These are phyloP conservation scores for Lactarius deliciosus DNA, from an alignment of 768 basidiomycete species.

Conservation along the genomic window DNA sequence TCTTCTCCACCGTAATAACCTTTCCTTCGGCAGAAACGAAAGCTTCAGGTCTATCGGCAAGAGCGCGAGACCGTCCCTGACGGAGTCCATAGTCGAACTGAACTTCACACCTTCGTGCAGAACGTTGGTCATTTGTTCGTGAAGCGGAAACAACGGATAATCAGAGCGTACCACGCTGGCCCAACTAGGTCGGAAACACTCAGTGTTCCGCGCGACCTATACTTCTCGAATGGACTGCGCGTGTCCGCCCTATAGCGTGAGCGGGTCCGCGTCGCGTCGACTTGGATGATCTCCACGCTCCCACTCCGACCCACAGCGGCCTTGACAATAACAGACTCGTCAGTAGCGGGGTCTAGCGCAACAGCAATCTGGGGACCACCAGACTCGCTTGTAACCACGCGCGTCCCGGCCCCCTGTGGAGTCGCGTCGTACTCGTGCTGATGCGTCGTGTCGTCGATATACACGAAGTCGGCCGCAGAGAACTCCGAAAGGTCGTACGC, in stretches of 20 bases:
- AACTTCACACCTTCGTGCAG: conserved; percentile 68
- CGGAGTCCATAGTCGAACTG: conserved; percentile 76
- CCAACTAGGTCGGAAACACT: conserved; percentile 30
- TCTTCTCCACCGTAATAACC: conserved; percentile 51
- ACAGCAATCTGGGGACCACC: conserved; percentile 27
- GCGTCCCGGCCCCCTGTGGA: not conserved
- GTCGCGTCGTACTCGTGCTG: conserved; percentile 4
- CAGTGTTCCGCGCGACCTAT: conserved; percentile 15
- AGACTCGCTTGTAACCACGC: conserved; percentile 4
- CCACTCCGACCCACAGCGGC: not conserved
- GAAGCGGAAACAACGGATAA: not conserved
- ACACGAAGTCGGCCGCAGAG: conserved; percentile 22
- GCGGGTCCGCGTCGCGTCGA: not conserved
- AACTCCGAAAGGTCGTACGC: conserved; percentile 31
- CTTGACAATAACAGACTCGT: conserved; percentile 23
- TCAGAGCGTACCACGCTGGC: conserved; percentile 27
- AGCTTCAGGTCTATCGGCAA: conserved; percentile 51
- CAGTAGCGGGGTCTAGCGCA: conserved; percentile 21
- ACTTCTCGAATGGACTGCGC: conserved; percentile 24
- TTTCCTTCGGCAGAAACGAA: conserved; percentile 62
- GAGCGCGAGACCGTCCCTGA: conserved; percentile 50
- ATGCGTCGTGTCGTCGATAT: conserved; percentile 20
- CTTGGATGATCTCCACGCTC: not conserved
- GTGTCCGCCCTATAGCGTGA: not conserved
- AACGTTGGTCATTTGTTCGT: not conserved